Evolutionary conservation across 257 asterid species (phyloP), one percentile per base, ranked within the genome.

Genomic region (Solanum neorickii): DNA sequence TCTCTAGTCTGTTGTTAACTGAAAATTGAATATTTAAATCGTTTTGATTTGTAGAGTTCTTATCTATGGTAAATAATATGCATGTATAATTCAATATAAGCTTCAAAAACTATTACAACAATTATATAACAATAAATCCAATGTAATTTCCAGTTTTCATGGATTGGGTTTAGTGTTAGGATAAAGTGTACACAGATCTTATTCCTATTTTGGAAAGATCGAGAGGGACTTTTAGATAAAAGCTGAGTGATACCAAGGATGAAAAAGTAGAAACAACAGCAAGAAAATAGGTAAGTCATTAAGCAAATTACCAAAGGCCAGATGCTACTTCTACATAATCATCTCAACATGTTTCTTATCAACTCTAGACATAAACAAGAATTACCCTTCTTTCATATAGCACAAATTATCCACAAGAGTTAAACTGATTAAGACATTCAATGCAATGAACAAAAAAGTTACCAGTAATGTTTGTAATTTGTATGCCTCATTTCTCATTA

Each of bases 291-390:
- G 35, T 10, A 12, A 66, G 33, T 66, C 74, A 68, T 5, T 91
- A 88, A 87, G 83, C 90, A 31, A 89, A 90, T 91, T 88, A 76
- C 88, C 75, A 49, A 90, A 83, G 12, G 87, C 39, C 85, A 82
- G 85, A 83, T 68, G 20, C 47, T 47, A 68, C 86, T 75, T 72
- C 56, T 70, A 27, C 25, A 77, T 37, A 86, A 21, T 85, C 87
- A 27, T 46, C 18, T 16, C 86, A 87, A 42, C 87, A 37, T 89
- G 89, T 44, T 83, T 83, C 84, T 83, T 87, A 68, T 88, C 90
- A 83, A 70, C 89, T 80, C 42, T 84, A 82, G 72, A 31, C n/a
- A 62, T 39, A 46, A 20, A 27, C 44, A 41, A 16, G 3, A 74
- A 39, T 60, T 70, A 37, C 41, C 18, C 5, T 39, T 39, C 44